phyloP scores from a whole-genome alignment of 1,284 basidiomycete genomes.

The Neolentinus lepideus region DNA sequence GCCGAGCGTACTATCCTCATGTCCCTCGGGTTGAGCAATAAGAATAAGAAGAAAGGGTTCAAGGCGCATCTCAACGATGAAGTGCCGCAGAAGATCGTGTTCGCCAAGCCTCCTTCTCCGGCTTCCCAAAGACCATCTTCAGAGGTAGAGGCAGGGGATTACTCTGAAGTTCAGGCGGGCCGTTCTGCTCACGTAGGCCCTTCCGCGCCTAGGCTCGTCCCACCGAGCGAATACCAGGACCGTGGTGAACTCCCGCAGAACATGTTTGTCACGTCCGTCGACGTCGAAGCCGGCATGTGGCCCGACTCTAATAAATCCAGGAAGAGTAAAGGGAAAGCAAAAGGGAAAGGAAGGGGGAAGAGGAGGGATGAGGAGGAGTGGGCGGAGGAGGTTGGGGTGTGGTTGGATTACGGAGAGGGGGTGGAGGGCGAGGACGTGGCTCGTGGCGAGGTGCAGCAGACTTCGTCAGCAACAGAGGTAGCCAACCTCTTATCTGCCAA shows the following conservation, averaged over 20 bases:
- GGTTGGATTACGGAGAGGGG: not conserved
- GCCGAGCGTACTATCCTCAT: constrained; percentile 29
- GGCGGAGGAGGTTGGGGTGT: constrained; percentile 6
- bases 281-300: constrained; percentile 46
- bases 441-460: not conserved
- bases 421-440: not conserved
- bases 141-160: too few relatives aligned
- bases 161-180: too few relatives aligned
- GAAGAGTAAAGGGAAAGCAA: constrained; percentile 12
- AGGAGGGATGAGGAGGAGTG: constrained; percentile 11
- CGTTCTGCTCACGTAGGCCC: not conserved
- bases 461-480: not conserved
- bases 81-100: constrained; percentile 54
- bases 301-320: too few relatives aligned
- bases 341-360: constrained; percentile 19
- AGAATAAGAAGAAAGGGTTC: constrained; percentile 69
- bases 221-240: constrained; percentile 56
- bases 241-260: constrained; percentile 44
- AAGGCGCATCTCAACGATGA: constrained; percentile 40
- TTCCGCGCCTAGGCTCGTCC: constrained; percentile 34
- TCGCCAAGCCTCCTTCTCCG: constrained; percentile 19
- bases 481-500: not conserved
- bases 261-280: constrained; percentile 61
- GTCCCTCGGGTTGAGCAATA: constrained; percentile 53
- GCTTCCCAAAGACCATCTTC: too few relatives aligned